Evolutionary conservation across 1,284 basidiomycete genomes (phyloP).

Genomic region (Cryptococcus sp.): DNA sequence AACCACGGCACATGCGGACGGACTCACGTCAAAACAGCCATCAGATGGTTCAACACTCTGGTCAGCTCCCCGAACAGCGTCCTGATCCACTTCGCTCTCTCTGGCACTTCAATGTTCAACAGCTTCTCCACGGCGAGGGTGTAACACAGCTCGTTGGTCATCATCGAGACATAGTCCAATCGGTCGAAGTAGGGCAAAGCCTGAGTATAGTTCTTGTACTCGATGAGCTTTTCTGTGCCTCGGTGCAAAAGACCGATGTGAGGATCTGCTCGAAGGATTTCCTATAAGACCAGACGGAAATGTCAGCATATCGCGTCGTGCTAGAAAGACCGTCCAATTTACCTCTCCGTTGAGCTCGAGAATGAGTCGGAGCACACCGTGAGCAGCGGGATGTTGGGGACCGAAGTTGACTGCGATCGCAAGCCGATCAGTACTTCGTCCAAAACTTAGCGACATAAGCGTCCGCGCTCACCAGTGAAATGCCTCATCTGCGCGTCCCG

Average conservation of each 20-base stretch:
- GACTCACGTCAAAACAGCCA: conserved; percentile 82
- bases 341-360: conserved; percentile 94
- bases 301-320: neutral
- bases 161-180: conserved; percentile 98
- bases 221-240: conserved; percentile 97
- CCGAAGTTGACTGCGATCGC: conserved; percentile 77
- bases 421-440: conserved; percentile 3
- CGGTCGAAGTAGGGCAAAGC: conserved; percentile 99
- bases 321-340: conserved; percentile 12
- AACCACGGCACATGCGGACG: neutral
- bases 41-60: conserved; percentile 92
- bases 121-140: conserved; percentile 97
- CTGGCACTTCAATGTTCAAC: conserved; percentile 98
- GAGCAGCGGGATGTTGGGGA: conserved; percentile 97
- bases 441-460: too few species aligned
- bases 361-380: conserved; percentile 97
- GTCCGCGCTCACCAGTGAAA: conserved; percentile 85
- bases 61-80: conserved; percentile 98
- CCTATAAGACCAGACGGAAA: conserved; percentile 44
- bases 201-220: conserved; percentile 98
- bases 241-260: conserved; percentile 96
- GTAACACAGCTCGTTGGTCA: conserved; percentile 97
- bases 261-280: conserved; percentile 85
- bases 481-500: conserved; percentile 84
- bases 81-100: conserved; percentile 97